Conservation (phyloP, 1,139 yeast species). For the Zhuliangozyma blackwelliae region DNA sequence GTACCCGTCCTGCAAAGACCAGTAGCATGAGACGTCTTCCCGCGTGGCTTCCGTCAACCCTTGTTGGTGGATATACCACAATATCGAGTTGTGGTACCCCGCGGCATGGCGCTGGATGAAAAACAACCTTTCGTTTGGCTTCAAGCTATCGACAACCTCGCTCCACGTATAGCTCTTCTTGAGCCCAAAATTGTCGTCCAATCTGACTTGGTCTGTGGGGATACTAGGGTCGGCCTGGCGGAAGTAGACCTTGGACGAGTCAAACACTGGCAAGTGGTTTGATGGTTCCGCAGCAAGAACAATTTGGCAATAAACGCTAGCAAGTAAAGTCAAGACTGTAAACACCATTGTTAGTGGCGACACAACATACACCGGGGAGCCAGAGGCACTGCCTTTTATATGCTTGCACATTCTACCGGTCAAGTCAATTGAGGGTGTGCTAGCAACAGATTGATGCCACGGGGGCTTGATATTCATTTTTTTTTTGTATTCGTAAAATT, state of each 20-base stretch:
- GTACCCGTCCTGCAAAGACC: constrained; percentile 28
- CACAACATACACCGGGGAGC: too few species aligned
- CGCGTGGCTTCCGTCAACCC: constrained; percentile 5
- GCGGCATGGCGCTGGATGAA: constrained; percentile 40
- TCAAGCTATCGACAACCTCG: constrained; percentile 5
- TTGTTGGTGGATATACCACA: background rate
- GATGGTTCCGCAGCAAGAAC: too few species aligned
- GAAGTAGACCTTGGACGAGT: constrained; percentile 15
- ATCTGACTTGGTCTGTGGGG: constrained; percentile 7
- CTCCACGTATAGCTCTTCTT: constrained; percentile 16
- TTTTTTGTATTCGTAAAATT: too few species aligned
- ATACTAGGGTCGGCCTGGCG: constrained; percentile 17
- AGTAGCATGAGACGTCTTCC: constrained; percentile 31
- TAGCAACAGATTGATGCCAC: too few species aligned
- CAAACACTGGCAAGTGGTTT: constrained; percentile 7
- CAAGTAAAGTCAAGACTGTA: too few species aligned
- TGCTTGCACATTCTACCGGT: too few species aligned
- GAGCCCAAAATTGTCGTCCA: constrained; percentile 18
- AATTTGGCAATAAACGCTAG: too few species aligned
- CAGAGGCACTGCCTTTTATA: too few species aligned
- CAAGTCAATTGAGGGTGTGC: too few species aligned
- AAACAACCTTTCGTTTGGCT: constrained; percentile 22
- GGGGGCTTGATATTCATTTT: too few species aligned
- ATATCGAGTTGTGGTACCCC: constrained; percentile 31
- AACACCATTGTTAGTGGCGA: too few species aligned